Conservation (phyloP, 257 asterid species). For the Solanum pimpinellifolium region DNA sequence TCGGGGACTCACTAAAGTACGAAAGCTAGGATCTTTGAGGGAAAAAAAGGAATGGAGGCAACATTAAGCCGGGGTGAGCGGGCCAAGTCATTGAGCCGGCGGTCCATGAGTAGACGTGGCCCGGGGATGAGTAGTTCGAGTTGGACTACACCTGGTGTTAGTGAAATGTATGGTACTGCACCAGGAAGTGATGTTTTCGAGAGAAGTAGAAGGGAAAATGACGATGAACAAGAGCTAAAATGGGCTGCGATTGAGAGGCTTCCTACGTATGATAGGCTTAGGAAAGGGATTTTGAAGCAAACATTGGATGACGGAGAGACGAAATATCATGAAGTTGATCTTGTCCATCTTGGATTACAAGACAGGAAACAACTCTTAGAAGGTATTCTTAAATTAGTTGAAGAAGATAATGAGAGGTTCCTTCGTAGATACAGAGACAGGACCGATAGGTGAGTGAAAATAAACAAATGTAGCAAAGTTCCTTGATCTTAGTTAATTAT, state of each 20-base stretch:
- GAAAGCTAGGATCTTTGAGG: not conserved
- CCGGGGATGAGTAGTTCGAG: conserved; percentile 37
- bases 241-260: conserved; percentile 98
- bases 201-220: conserved; percentile 51
- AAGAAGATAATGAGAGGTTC: conserved; percentile 86
- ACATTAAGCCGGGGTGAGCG: conserved; percentile 31
- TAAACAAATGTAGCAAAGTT: not conserved
- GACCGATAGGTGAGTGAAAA: conserved; percentile 56
- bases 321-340: conserved; percentile 55
- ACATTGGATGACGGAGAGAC: conserved; percentile 63
- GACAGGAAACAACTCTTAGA: conserved; percentile 63
- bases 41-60: conserved; percentile 15
- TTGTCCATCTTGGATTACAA: conserved; percentile 40
- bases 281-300: conserved; percentile 65
- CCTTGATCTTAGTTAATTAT: not conserved
- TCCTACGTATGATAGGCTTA: conserved; percentile 70
- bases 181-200: conserved; percentile 56
- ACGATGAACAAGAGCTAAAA: conserved; percentile 79
- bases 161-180: conserved; percentile 51
- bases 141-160: conserved; percentile 60
- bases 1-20: not conserved
- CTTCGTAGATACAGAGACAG: conserved; percentile 65
- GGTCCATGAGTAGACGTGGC: conserved; percentile 37
- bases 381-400: conserved; percentile 61
- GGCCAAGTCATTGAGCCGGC: conserved; percentile 47